A percentile compares a stretch with the other conserved stretches of the same genome.
Conservation (phyloP, 2,329 filamentous ascomycete species). For the Orbilia ellipsospora region DNA sequence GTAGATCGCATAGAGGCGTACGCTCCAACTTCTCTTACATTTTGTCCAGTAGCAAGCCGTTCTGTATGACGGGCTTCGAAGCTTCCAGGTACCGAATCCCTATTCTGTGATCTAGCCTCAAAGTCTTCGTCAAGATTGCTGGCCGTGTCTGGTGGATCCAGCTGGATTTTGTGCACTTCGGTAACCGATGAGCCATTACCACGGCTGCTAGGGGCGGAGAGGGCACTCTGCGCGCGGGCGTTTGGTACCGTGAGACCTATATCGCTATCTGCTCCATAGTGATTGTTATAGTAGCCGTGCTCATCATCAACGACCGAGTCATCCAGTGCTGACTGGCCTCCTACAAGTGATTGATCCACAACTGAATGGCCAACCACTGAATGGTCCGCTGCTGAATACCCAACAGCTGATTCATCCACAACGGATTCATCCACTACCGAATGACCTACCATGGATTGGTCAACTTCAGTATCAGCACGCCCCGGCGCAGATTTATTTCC, state of each 20-base stretch:
- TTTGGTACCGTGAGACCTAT: conserved; percentile 29
- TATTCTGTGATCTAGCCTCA: conserved; percentile 27
- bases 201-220: conserved; percentile 38
- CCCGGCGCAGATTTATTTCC: conserved; percentile 25
- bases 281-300: conserved; percentile 20
- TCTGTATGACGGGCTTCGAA: conserved; percentile 50
- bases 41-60: conserved; percentile 56
- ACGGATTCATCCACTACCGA: conserved; percentile 28
- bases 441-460: conserved; percentile 39
- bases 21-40: conserved; percentile 58
- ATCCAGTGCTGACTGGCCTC: conserved; percentile 15
- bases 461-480: conserved; percentile 40
- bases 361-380: conserved; percentile 21
- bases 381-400: conserved; percentile 34
- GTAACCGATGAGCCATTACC: conserved; percentile 32
- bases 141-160: conserved; percentile 44
- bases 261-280: conserved; percentile 37
- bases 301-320: conserved; percentile 30
- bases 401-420: conserved; percentile 26
- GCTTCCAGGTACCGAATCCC: conserved; percentile 45
- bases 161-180: conserved; percentile 44
- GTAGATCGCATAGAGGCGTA: conserved; percentile 59
- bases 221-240: conserved; percentile 21
- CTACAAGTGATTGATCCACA: conserved; percentile 20
- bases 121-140: conserved; percentile 40